Base-by-base conservation (phyloP, 192 early-diverging fungal genomes). In the Coemansia sp. region DNA sequence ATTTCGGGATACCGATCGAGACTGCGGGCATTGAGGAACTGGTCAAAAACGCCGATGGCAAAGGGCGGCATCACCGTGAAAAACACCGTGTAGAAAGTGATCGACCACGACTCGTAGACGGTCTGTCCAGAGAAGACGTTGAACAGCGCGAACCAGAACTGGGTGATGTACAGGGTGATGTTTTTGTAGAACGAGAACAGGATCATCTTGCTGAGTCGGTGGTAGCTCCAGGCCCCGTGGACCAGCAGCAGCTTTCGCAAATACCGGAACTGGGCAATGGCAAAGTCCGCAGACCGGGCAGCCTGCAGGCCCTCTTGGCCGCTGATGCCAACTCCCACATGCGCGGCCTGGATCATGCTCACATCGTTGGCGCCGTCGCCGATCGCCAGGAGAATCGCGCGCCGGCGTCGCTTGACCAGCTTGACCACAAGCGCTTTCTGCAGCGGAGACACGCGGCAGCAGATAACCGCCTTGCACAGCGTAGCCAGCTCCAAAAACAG, bases 121-220 rank as follows among this genome's bases (percentile, higher is more conserved):
- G 96, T 98, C 84, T 96, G 89, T 10, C 97, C 97, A 30, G 96
- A 96, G 72, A 96, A 98, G 6, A 93, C 92, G 70, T 96, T 97
- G 81, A 94, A 94, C 67, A 93, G 87, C 3, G 96, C 89, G 79
- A 82, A 91, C 97, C 97, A 99, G 67, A 99, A 92, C 85, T 99
- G 97, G 49, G 96, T 99, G 71, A 96, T 85, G 83, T 98, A 99
- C 66, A 99, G 85, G 31, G 95, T 92, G 61, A 99, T 96, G 77
- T 99, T 99, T 84, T 99, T 99, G 87, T 99, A 99, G 83, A 99
- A 99, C 64, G 91, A 94, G 83, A 92, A 99, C 62, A 99, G 84
- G 58, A 97, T 95, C 80, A 99, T 78, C 82, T 98, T 99, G 69
- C 90, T 91, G 34, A 98, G 82, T 48, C 97, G 85, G 64, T 94